phyloP scores from a whole-genome alignment of 345 rosid genomes.

The Garcia nutans region DNA sequence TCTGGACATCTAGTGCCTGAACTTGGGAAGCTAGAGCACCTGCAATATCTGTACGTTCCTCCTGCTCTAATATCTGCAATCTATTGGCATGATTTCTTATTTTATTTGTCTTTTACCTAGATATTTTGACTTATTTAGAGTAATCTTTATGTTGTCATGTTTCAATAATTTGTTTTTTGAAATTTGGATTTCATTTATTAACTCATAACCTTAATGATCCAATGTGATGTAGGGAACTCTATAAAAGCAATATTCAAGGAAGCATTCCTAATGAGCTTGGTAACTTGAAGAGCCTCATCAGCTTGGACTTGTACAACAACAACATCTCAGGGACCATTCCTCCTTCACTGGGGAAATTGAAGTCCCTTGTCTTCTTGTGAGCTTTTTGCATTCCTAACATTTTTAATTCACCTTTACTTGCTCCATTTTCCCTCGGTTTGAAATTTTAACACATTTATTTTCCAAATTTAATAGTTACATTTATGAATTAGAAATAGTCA shows the following conservation, averaged over 20 bases:
- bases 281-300: slow-evolving; percentile 80
- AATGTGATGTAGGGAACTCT: slow-evolving; percentile 67
- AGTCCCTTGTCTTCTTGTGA: slow-evolving; percentile 89
- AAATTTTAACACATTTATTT: not conserved
- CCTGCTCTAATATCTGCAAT: not conserved
- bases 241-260: slow-evolving; percentile 86
- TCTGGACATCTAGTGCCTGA: slow-evolving; percentile 88
- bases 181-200: not conserved
- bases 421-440: not conserved
- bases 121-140: not conserved
- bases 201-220: slow-evolving; percentile 9
- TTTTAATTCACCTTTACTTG: not conserved
- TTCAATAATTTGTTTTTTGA: not conserved
- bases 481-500: not conserved
- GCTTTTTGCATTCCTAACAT: slow-evolving; percentile 25
- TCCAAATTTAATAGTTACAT: not conserved
- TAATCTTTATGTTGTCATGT: no score
- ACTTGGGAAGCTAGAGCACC: slow-evolving; percentile 81
- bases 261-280: slow-evolving; percentile 78
- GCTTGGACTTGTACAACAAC: slow-evolving; percentile 96
- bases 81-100: not conserved
- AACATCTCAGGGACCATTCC: slow-evolving; percentile 83
- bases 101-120: not conserved
- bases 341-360: slow-evolving; percentile 68
- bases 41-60: slow-evolving; percentile 78